Evolutionary conservation across 2,329 filamentous ascomycete genomes (phyloP).

Genomic region (Ceratocystis cacaofunesta): DNA sequence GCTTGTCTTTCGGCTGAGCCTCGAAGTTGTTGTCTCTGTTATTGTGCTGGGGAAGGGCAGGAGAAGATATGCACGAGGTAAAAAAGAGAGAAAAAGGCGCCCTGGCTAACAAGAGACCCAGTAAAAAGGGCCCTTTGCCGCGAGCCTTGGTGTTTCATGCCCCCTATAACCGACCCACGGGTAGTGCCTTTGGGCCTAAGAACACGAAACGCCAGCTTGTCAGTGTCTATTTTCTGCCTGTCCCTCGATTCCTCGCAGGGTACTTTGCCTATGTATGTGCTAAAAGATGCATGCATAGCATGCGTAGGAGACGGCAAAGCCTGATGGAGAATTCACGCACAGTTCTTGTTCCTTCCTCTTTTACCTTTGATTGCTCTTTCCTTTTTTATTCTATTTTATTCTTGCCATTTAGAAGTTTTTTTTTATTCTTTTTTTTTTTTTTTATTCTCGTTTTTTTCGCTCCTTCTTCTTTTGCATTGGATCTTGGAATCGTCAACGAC

Average conservation of each 20-base stretch:
- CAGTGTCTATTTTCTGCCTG: background rate
- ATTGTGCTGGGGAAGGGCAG: background rate
- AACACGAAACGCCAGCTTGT: conserved; percentile 11
- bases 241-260: background rate
- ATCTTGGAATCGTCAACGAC: background rate
- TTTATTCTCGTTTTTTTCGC: background rate
- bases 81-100: too few species aligned
- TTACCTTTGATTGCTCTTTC: background rate
- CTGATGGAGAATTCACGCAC: background rate
- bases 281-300: background rate
- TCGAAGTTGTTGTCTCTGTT: too few species aligned
- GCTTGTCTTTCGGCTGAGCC: too few species aligned
- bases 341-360: background rate
- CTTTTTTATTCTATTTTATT: background rate
- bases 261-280: background rate
- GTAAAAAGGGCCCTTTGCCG: conserved; percentile 7
- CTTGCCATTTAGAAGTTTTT: background rate
- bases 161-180: conserved; percentile 1
- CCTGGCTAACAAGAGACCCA: background rate
- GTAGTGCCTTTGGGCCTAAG: conserved; percentile 4
- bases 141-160: conserved; percentile 12
- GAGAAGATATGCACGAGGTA: background rate
- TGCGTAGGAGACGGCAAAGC: background rate
- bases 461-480: background rate
- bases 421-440: background rate